A percentile compares a stretch with the other conserved stretches of the same genome.
phyloP scores from a whole-genome alignment of 164 flowering plant species.

The Paratinospora sagittata region DNA sequence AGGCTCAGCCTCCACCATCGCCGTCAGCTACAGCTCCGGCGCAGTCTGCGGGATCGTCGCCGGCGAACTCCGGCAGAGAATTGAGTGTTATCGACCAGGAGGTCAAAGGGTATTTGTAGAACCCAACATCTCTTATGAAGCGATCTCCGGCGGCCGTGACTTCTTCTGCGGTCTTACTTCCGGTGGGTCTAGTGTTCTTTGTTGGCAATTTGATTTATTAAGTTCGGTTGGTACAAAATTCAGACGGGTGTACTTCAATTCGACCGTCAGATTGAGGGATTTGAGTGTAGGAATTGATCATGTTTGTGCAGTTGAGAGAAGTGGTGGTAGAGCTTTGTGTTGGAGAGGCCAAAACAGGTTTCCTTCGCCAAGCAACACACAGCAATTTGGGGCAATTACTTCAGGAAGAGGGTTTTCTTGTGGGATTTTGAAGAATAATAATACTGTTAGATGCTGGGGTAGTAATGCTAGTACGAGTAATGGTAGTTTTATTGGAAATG shows the following conservation, averaged over 20 bases:
- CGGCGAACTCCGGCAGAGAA: background rate
- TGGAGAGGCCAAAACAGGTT: background rate
- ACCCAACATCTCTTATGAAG: background rate
- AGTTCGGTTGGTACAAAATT: too few relatives aligned
- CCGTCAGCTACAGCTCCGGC: background rate
- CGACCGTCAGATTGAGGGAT: background rate
- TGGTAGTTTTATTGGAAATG: background rate
- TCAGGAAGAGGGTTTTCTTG: slow-evolving; percentile 67
- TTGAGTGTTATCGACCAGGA: background rate
- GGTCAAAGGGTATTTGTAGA: background rate
- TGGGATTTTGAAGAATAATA: slow-evolving; percentile 33
- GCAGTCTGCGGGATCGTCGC: background rate
- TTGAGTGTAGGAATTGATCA: background rate
- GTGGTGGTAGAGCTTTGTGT: background rate
- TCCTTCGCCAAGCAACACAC: background rate
- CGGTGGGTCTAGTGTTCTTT: background rate
- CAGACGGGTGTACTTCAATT: background rate
- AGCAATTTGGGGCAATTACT: slow-evolving; percentile 30
- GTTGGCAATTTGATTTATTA: background rate
- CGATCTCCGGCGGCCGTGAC: background rate
- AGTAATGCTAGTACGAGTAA: too few relatives aligned
- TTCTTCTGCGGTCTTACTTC: background rate
- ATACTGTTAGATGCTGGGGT: slow-evolving; percentile 48
- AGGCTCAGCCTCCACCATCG: background rate
- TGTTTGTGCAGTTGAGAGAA: background rate